Percentiles rank a stretch among this genome's conserved stretches.
These are phyloP conservation scores for Globisporangium megalacanthum DNA, from an alignment of 352 stramenopile species.

Conservation along the genomic window DNA sequence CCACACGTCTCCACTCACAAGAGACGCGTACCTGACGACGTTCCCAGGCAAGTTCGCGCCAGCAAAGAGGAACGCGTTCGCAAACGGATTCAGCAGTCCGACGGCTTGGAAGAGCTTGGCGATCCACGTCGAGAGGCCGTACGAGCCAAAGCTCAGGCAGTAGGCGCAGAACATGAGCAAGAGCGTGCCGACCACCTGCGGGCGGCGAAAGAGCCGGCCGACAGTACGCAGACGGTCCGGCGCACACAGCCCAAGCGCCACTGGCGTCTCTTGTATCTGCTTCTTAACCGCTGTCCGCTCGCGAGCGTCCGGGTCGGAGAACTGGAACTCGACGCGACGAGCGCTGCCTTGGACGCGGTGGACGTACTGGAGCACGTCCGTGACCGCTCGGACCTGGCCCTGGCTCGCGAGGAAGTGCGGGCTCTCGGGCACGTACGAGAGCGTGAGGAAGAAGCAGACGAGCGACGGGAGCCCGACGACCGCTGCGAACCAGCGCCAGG, in stretches of 20 bases:
- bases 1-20: neutral
- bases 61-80: conserved; percentile 92
- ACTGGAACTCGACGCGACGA: conserved; percentile 58
- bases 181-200: conserved; percentile 38
- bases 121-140: conserved; percentile 93
- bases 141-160: conserved; percentile 86
- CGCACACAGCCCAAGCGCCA: conserved; percentile 56
- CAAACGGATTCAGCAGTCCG: conserved; percentile 85
- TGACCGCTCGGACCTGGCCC: conserved; percentile 45
- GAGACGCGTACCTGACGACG: conserved; percentile 49
- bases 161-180: conserved; percentile 67
- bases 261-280: neutral
- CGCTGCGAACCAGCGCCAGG: conserved; percentile 79
- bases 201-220: conserved; percentile 39
- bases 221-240: conserved; percentile 46
- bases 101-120: conserved; percentile 89
- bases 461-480: conserved; percentile 72
- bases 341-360: conserved; percentile 40
- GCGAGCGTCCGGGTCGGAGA: conserved; percentile 39
- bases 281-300: conserved; percentile 1
- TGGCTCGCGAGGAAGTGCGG: conserved; percentile 70
- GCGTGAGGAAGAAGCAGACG: conserved; percentile 55
- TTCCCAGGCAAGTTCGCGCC: conserved; percentile 90
- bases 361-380: conserved; percentile 60
- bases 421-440: conserved; percentile 76